Conservation (phyloP, 352 stramenopile species). For the Pythium rhizo-oryzae region DNA sequence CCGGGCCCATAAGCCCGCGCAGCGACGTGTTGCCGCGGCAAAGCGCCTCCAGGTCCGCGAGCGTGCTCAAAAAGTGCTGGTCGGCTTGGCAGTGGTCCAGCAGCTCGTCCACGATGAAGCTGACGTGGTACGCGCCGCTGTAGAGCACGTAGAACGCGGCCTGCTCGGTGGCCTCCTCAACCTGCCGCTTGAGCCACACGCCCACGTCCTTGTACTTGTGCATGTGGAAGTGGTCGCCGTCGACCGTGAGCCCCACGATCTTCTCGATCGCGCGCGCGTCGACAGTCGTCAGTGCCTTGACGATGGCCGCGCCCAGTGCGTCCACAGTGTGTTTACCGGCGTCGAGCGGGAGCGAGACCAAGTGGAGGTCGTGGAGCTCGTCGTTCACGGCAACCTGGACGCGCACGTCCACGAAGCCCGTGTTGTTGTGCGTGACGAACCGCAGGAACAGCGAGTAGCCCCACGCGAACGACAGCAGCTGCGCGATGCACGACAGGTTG, state of each 20-base stretch:
- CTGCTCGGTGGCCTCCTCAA: slow-evolving; percentile 27
- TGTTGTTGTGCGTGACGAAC: slow-evolving; percentile 40
- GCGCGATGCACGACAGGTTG: slow-evolving; percentile 42
- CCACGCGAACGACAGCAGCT: slow-evolving; percentile 42
- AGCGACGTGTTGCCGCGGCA: slow-evolving; percentile 31
- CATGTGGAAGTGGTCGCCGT: slow-evolving; percentile 56
- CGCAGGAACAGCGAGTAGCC: slow-evolving; percentile 46
- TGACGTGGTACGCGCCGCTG: slow-evolving; percentile 46
- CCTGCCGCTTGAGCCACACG: slow-evolving; percentile 32
- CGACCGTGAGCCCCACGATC: slow-evolving; percentile 47
- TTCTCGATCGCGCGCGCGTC: slow-evolving; percentile 45
- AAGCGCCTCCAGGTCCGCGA: slow-evolving; percentile 41
- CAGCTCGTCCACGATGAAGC: slow-evolving; percentile 47
- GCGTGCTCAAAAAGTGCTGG: slow-evolving; percentile 39
- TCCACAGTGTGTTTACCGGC: slow-evolving; percentile 37
- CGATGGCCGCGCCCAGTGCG: slow-evolving; percentile 28
- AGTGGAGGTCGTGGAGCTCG: slow-evolving; percentile 51
- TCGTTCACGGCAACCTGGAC: slow-evolving; percentile 45
- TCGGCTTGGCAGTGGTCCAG: slow-evolving; percentile 46
- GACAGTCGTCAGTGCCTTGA: slow-evolving; percentile 34
- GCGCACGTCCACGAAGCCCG: slow-evolving; percentile 45
- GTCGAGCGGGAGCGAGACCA: slow-evolving; percentile 43
- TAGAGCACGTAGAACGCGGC: slow-evolving; percentile 47
- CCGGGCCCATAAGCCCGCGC: slow-evolving; percentile 27
- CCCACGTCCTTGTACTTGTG: slow-evolving; percentile 37